phyloP scores from a whole-genome alignment of 176 grass and related monocot species.

The Aegilops tauschii region DNA sequence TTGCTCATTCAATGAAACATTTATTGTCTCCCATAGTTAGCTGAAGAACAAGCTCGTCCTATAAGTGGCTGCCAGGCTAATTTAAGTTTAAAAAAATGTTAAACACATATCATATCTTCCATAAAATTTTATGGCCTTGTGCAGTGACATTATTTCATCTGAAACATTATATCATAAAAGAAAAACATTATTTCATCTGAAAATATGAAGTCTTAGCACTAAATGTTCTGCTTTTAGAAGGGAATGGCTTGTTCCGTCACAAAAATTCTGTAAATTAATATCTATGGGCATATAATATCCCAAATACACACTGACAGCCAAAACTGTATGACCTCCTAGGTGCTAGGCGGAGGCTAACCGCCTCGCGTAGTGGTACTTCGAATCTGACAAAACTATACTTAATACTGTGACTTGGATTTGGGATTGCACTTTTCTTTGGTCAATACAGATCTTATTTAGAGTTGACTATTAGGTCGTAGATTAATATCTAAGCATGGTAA shows the following conservation, averaged over 20 bases:
- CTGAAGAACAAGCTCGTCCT: not conserved
- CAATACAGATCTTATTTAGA: not conserved
- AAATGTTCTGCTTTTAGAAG: not conserved
- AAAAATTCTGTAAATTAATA: too few relatives aligned
- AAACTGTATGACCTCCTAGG: too few relatives aligned
- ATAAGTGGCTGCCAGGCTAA: not conserved
- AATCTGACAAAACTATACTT: too few relatives aligned
- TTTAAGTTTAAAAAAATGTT: not conserved
- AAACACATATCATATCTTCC: not conserved
- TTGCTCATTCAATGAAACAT: not conserved
- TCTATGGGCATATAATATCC: too few relatives aligned
- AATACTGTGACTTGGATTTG: too few relatives aligned
- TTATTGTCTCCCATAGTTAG: not conserved
- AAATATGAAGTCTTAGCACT: not conserved
- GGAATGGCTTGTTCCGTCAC: not conserved
- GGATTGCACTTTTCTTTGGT: not conserved
- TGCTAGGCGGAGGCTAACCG: too few relatives aligned
- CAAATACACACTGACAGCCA: too few relatives aligned
- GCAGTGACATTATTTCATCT: not conserved
- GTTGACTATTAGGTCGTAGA: too few relatives aligned
- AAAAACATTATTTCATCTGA: not conserved
- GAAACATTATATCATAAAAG: not conserved
- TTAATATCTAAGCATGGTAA: too few relatives aligned
- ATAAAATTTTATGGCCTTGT: not conserved
- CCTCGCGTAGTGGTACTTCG: too few relatives aligned